Evolutionary conservation across 2,329 filamentous ascomycete genomes (phyloP).

Genomic region (Fusarium brachygibbosum): DNA sequence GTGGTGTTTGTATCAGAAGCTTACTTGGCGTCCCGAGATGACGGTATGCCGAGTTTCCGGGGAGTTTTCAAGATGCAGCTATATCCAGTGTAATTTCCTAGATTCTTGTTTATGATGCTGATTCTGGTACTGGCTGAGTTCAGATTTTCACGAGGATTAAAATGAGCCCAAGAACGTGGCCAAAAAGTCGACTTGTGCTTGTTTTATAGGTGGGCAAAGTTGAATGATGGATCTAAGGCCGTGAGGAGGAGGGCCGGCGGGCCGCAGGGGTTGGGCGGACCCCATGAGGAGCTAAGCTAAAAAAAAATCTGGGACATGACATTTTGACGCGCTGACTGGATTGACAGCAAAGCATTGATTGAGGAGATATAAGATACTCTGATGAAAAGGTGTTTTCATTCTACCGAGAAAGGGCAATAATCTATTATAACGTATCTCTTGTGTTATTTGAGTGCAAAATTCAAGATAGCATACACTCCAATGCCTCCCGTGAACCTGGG

Average conservation of each 20-base stretch:
- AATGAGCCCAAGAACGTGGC: constrained; percentile 76
- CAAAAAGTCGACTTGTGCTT: constrained; percentile 50
- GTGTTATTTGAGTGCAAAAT: constrained; percentile 2
- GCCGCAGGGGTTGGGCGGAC: constrained; percentile 39
- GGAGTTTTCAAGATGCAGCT: constrained; percentile 14
- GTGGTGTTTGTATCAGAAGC: constrained; percentile 26
- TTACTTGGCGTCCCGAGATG: constrained; percentile 28
- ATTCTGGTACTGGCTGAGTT: constrained; percentile 49
- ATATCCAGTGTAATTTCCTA: constrained; percentile 29
- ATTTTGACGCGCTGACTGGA: constrained; percentile 28
- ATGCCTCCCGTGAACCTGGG: constrained; percentile 16
- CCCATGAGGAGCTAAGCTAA: constrained; percentile 40
- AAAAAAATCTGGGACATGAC: constrained; percentile 42
- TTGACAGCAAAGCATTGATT: constrained; percentile 12
- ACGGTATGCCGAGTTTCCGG: constrained; percentile 30
- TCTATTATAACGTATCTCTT: neutral
- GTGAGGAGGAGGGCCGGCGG: constrained; percentile 40
- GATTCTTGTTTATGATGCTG: neutral
- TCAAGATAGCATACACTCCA: constrained; percentile 1
- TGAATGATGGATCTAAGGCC: constrained; percentile 50
- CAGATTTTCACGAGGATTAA: constrained; percentile 61
- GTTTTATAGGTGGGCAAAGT: constrained; percentile 52
- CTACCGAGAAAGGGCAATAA: neutral
- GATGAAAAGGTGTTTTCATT: neutral
- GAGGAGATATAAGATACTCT: neutral